Evolutionary conservation across 306 rosid genomes (phyloP), one percentile per base, ranked within the genome.

Genomic region (Prosopis cineraria): DNA sequence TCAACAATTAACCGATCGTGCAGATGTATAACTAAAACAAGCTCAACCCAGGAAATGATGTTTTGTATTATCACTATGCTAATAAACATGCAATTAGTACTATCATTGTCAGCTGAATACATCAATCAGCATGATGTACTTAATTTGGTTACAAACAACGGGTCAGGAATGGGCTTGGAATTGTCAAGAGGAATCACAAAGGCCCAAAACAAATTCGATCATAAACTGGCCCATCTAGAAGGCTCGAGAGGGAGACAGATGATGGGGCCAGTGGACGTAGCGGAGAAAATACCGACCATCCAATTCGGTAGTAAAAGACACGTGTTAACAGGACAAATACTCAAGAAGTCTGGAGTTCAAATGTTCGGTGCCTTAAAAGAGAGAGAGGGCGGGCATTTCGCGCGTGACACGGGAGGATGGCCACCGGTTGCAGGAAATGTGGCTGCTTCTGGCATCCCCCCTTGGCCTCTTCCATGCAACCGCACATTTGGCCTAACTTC

Each of bases 391-490:
- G 25, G 10, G 45, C 30, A 20, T 37, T 63, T 63, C 0, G 27
- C 16, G 13, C 44, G 7, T 36, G 70, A 65, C 70, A 65, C 70
- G 48, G 36, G 17, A 4, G 3, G 4, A 0, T 36, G 17, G 29
- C 31, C 31, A 36, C 19, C 70, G 3, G 70, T 4, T 4, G 70
- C 30, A 36, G 17, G 47, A 36, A 65, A n/a, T 37, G 70, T 36
- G 70, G 70, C 70, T 65, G 10, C 70, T n/a, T 1, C 7, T 20
- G 24, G 3, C 30, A 9, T 9, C 29, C 13, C 3, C n/a, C n/a
- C n/a, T n/a, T n/a, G n/a, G n/a, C n/a, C 45, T 19, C 41, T 47
- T n/a, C 30, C 70, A 65, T 65, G 70, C 70, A 65, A 36, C 70
- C 70, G 70, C 44, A 64, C 70, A 64, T 64, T 64, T 64, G 70